These are phyloP conservation scores for Waltergamsia citrina DNA, from an alignment of 2,329 filamentous ascomycete genomes.

Conservation along the genomic window DNA sequence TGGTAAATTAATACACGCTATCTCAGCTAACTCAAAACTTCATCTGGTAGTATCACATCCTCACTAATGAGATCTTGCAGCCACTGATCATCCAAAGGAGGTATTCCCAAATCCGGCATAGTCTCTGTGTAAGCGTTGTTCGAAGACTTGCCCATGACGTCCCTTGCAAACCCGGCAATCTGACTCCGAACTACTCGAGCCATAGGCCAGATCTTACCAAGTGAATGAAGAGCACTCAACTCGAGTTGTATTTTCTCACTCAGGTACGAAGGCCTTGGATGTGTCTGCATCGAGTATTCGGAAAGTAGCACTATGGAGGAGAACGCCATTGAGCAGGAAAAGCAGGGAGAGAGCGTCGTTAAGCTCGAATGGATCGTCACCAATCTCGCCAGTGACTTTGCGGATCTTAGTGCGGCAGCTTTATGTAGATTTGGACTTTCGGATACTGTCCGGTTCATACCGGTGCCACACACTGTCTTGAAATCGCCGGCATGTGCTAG, in stretches of 20 bases:
- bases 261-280: constrained; percentile 3
- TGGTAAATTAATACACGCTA: no score
- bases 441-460: not conserved
- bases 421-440: constrained; percentile 4
- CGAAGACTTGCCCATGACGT: not conserved
- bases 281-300: constrained; percentile 3
- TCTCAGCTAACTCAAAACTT: no score
- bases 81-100: no score
- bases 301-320: constrained; percentile 5
- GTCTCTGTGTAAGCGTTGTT: no score
- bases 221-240: constrained; percentile 4
- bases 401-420: constrained; percentile 4
- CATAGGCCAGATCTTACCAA: constrained; percentile 4
- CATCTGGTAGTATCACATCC: no score
- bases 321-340: constrained; percentile 5
- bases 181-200: constrained; percentile 4
- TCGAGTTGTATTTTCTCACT: constrained; percentile 5
- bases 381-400: constrained; percentile 5
- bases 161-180: constrained; percentile 4
- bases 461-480: constrained; percentile 5
- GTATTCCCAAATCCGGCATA: no score
- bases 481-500: constrained; percentile 4
- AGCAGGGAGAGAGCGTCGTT: constrained; percentile 4
- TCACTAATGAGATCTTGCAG: no score
- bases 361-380: constrained; percentile 2